Conservation (phyloP, 768 basidiomycete genomes). For the Brasilioporus rufonigricans region DNA sequence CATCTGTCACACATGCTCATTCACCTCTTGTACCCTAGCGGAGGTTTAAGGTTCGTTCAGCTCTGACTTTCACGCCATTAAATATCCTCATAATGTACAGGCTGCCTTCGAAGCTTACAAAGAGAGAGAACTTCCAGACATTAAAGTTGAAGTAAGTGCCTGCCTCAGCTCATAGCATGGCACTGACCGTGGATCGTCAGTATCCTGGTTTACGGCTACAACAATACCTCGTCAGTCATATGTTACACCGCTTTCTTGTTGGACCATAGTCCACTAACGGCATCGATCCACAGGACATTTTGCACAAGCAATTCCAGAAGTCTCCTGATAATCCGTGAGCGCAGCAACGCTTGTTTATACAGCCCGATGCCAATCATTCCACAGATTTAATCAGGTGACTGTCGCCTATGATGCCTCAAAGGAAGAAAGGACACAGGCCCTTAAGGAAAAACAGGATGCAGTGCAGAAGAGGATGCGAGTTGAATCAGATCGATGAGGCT, state of each 20-base stretch:
- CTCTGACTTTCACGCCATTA: neutral
- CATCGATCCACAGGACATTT: slow-evolving; percentile 55
- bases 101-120: slow-evolving; percentile 89
- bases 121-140: slow-evolving; percentile 80
- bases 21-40: slow-evolving; percentile 45
- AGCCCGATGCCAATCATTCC: slow-evolving; percentile 2
- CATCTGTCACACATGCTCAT: slow-evolving; percentile 8
- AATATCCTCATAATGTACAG: slow-evolving; percentile 34
- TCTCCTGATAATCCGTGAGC: slow-evolving; percentile 91
- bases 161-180: neutral
- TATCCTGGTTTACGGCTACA: slow-evolving; percentile 88
- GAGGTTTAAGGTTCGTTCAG: slow-evolving; percentile 71
- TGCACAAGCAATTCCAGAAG: slow-evolving; percentile 96
- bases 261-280: neutral
- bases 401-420: slow-evolving; percentile 84
- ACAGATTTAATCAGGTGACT: slow-evolving; percentile 79
- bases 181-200: slow-evolving; percentile 36
- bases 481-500: slow-evolving; percentile 10
- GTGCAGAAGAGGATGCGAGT: slow-evolving; percentile 65
- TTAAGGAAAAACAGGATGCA: slow-evolving; percentile 64
- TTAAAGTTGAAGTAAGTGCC: slow-evolving; percentile 65
- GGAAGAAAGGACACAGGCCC: slow-evolving; percentile 77
- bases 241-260: neutral
- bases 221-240: slow-evolving; percentile 71
- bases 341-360: neutral